Percentiles rank a stretch among this genome's conserved stretches.
These are phyloP conservation scores for Pyracantha coccinea DNA, from an alignment of 331 rosid species.

Conservation along the genomic window DNA sequence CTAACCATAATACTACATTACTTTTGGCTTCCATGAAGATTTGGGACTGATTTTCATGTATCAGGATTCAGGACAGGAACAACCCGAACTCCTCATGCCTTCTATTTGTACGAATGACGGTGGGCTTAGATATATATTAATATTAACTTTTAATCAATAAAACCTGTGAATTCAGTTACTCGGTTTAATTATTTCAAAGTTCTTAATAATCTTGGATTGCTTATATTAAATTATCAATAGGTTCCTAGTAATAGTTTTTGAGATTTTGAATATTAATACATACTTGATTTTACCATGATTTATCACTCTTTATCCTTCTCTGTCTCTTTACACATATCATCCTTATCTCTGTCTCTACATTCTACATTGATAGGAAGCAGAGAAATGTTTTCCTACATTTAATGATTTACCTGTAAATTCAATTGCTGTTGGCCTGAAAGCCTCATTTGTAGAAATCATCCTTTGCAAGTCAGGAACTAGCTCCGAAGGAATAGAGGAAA, in stretches of 20 bases:
- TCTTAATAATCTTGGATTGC: background rate
- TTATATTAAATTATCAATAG: background rate
- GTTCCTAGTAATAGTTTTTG: background rate
- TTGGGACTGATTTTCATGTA: background rate
- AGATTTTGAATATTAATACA: background rate
- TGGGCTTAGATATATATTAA: background rate
- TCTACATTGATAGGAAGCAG: background rate
- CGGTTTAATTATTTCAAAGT: background rate
- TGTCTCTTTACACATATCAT: background rate
- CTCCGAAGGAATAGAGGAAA: slow-evolving; percentile 78
- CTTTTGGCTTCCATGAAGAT: background rate
- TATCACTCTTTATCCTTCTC: background rate
- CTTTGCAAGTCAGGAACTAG: slow-evolving; percentile 86
- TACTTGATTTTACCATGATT: background rate
- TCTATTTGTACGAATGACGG: background rate
- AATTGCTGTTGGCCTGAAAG: slow-evolving; percentile 76
- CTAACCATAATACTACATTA: background rate
- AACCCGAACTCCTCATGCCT: background rate
- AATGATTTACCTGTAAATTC: slow-evolving; percentile 75
- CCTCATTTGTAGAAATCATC: slow-evolving; percentile 91
- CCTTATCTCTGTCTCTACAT: background rate
- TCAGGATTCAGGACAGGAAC: background rate
- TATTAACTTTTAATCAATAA: background rate
- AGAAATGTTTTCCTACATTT: background rate
- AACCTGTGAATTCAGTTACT: background rate